phyloP scores from a whole-genome alignment of 768 basidiomycete species.

The Boletus pseudopeckii region DNA sequence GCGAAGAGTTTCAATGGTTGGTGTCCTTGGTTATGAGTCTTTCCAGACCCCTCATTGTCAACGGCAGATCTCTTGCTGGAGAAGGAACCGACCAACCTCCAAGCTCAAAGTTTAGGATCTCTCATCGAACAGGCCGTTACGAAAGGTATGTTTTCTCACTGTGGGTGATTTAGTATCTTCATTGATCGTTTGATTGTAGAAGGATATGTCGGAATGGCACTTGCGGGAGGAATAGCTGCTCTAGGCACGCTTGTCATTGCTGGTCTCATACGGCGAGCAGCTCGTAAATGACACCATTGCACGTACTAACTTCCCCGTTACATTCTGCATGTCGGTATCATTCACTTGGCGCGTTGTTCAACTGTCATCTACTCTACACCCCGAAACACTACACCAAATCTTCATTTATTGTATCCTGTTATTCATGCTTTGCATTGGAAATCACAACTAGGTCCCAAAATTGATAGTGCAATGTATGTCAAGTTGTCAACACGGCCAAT shows the following conservation, averaged over 20 bases:
- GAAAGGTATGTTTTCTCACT: constrained; percentile 51
- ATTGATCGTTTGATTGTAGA: constrained; percentile 45
- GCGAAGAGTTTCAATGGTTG: constrained; percentile 90
- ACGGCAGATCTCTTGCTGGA: constrained; percentile 73
- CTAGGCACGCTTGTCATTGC: constrained; percentile 73
- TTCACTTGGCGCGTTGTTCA: constrained; percentile 3
- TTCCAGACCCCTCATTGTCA: background rate
- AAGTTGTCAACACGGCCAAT: constrained; percentile 3
- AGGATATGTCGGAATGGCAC: constrained; percentile 98
- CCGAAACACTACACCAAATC: constrained; percentile 5
- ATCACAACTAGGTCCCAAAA: constrained; percentile 11
- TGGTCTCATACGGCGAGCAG: constrained; percentile 80
- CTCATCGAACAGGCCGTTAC: constrained; percentile 85
- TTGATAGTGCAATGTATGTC: constrained; percentile 1
- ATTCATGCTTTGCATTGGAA: constrained; percentile 6
- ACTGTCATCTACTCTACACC: constrained; percentile 13
- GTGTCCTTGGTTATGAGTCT: constrained; percentile 24
- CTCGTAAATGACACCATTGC: constrained; percentile 37
- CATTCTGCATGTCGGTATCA: constrained; percentile 15
- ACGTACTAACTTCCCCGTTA: constrained; percentile 13
- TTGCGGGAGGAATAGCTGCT: constrained; percentile 88
- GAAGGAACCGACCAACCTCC: constrained; percentile 91
- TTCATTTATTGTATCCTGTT: constrained; percentile 29
- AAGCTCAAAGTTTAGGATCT: constrained; percentile 80
- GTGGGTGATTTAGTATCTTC: background rate